Percentiles rank a stretch among this genome's conserved stretches.
phyloP scores from a whole-genome alignment of 2,329 filamentous ascomycete genomes.

The Sordariomycetes sp. region DNA sequence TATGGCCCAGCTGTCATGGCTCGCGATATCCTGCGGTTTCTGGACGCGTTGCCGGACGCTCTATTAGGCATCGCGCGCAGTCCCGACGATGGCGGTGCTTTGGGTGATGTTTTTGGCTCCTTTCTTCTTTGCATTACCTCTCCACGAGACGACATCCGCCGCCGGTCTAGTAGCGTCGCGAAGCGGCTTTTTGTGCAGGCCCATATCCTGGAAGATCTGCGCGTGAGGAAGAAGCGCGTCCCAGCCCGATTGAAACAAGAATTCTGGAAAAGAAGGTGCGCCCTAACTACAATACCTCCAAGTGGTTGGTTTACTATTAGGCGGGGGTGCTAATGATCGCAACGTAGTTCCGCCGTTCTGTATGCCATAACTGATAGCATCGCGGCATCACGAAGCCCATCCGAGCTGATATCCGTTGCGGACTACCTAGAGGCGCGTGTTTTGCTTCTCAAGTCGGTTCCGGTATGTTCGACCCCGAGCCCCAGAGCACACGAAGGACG shows the following conservation, averaged over 20 bases:
- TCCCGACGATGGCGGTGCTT: constrained; percentile 13
- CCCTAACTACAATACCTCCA: neutral
- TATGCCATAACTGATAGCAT: constrained; percentile 38
- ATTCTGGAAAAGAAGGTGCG: constrained; percentile 43
- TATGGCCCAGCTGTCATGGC: constrained; percentile 29
- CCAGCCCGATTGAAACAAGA: constrained; percentile 27
- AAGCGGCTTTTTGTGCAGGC: constrained; percentile 33
- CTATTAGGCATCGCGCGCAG: constrained; percentile 11
- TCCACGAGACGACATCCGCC: constrained; percentile 35
- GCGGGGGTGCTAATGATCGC: neutral
- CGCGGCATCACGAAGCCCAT: constrained; percentile 28
- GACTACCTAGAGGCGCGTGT: constrained; percentile 46
- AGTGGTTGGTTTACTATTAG: neutral
- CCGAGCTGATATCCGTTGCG: constrained; percentile 35
- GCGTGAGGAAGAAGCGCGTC: constrained; percentile 22
- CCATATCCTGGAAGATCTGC: constrained; percentile 22
- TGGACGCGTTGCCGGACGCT: constrained; percentile 36
- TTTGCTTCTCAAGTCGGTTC: constrained; percentile 37
- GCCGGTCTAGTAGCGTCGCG: constrained; percentile 34
- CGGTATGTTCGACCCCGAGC: constrained; percentile 22
- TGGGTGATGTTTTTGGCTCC: constrained; percentile 29
- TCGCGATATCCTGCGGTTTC: constrained; percentile 44
- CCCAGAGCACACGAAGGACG: neutral
- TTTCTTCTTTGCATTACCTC: constrained; percentile 45
- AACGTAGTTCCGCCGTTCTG: constrained; percentile 23